Base-by-base conservation (phyloP, 83 land plant species). In the Picea mariana region DNA sequence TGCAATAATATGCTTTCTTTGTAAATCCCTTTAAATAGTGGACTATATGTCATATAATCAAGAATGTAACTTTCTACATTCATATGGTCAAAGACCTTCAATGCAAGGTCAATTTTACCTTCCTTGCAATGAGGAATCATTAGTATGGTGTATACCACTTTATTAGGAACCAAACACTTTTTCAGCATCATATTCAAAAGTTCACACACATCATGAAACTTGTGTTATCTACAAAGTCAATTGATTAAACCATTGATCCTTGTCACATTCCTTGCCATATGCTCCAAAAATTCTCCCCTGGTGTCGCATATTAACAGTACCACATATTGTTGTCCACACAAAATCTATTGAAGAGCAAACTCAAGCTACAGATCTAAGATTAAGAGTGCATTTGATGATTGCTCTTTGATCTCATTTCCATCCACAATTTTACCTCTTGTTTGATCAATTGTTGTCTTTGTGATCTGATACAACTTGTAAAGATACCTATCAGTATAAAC, bases 121-220 rank as follows among this genome's bases (percentile, higher is more conserved):
- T 58, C 59, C 64, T 8, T 60, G 21, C 27, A 62, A 78, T 62
- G 59, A 60, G 27, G 15, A 4, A 5, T 60, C 17, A 78, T 78
- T 47, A 78, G 80, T 62, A 78, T 60, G 12, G 64, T 26, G 55
- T 13, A 62, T 78, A 26, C 62, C 15, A 59, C 59, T 60, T 58
- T 78, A 62, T 87, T 87, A 4, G 42, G 64, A 60, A 60, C 12
- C 26, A 78, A 23, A 78, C 85, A 87, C 55, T 77, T 84, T 73
- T 88, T 88, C 49, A 94, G 31, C 79, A 94, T 83, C 20, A 84
- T 89, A 69, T 87, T 80, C 67, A 92, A 79, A 66, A 94, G 87
- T 68, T 83, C 34, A 27, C 82, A 65, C 31, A 91, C 94, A 49
- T 82, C 44, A n/a, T 81, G 90, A 21, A 92, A 83, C 67, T 89